Base-by-base conservation (phyloP, 1,284 basidiomycete species). In the Sanghuangporus sanghuang region DNA sequence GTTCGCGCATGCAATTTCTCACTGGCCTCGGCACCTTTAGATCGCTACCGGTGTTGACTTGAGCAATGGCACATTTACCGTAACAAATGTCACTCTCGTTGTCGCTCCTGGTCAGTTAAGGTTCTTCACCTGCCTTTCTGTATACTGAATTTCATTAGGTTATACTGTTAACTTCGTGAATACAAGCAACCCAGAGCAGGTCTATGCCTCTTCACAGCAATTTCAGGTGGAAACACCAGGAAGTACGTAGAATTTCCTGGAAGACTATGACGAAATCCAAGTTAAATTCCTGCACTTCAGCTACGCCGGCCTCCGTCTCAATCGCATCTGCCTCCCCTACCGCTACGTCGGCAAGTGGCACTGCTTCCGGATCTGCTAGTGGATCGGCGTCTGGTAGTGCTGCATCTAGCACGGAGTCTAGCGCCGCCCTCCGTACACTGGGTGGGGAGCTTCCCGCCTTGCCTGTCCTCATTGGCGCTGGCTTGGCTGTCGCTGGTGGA, bases 151-250 rank as follows among this genome's bases (percentile, higher is more conserved):
- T 54, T 57, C 12, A n/a, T 14, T 39, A 61, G 75, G 73, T 56
- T 84, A 80, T 71, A 68, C 72, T 48, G 77, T 84, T 42, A 69
- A 72, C 63, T 78, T 83, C 61, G 75, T 79, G 60, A 81, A 80
- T 71, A 74, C 77, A 16, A 69, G 71, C 44, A 79, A 82, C 72
- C 55, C 66, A 50, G 67, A 69, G 9, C 74, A 80, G 61, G 70
- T 81, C 38, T 78, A 74, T 62, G 81, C 81, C 7, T 73, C 70
- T 44, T 78, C 76, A 67, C 66, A 75, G 38, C 59, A 71, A 21
- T 83, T 84, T 73, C 71, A 75, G 27, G 74, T 78, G 48, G 73
- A 68, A 68, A 66, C 74, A 14, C 56, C 72, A 27, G 77, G 77
- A 61, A 77, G 77, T 78, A 66, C 65, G 76, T 74, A 21, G 18